phyloP scores from a whole-genome alignment of 2,329 filamentous ascomycete species.

The Lasiodiplodia sp. region DNA sequence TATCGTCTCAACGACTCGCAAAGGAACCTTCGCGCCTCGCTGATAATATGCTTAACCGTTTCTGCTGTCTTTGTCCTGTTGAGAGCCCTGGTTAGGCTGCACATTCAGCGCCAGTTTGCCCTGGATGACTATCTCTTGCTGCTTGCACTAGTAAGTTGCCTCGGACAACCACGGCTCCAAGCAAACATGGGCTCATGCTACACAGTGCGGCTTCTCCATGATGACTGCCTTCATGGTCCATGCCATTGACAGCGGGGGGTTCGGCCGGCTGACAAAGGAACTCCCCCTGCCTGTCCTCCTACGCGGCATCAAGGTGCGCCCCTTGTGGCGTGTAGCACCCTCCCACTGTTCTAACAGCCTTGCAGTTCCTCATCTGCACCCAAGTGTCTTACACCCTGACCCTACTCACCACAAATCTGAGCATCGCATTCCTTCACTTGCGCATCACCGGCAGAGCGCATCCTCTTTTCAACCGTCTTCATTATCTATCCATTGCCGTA shows the following conservation, averaged over 20 bases:
- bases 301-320: constrained; percentile 3
- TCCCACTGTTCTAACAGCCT: neutral
- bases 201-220: neutral
- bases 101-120: constrained; percentile 16
- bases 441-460: constrained; percentile 7
- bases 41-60: constrained; percentile 16
- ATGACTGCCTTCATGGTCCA: constrained; percentile 11
- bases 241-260: neutral
- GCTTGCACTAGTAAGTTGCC: constrained; percentile 15
- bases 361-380: neutral
- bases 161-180: too few relatives aligned
- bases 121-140: constrained; percentile 17
- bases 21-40: neutral
- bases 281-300: neutral
- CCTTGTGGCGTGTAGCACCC: too few relatives aligned
- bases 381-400: neutral
- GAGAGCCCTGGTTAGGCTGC: neutral
- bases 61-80: constrained; percentile 6
- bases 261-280: neutral
- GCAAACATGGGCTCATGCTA: neutral
- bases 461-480: neutral
- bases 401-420: constrained; percentile 7
- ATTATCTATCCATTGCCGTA: constrained; percentile 8
- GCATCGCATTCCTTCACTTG: constrained; percentile 21
- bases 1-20: neutral